Conservation (phyloP, 768 basidiomycete genomes). For the Strobilomyces confusus region DNA sequence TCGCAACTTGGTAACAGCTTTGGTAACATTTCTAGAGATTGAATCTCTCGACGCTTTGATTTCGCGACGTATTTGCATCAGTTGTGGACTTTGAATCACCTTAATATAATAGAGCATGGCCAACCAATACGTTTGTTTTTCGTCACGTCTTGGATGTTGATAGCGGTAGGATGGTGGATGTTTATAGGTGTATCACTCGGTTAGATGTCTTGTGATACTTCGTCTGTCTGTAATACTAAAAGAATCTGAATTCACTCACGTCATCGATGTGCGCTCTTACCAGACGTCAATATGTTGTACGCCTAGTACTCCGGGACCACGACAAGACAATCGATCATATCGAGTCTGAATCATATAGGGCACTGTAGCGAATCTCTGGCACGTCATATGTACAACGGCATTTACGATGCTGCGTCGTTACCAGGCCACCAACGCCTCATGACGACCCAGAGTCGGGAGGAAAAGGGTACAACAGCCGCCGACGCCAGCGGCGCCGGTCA, state of each 20-base stretch:
- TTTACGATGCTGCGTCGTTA: too few species aligned
- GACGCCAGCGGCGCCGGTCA: too few species aligned
- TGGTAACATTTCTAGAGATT: conserved; percentile 1
- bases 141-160: conserved; percentile 1
- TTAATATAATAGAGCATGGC: conserved; percentile 12
- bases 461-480: too few species aligned
- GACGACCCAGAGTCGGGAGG: too few species aligned
- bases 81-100: conserved; percentile 17
- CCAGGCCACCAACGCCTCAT: too few species aligned
- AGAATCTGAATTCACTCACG: neutral
- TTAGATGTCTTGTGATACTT: neutral
- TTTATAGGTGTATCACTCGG: neutral
- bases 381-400: too few species aligned
- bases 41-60: conserved; percentile 6
- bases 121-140: neutral
- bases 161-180: conserved; percentile 2
- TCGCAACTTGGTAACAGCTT: neutral
- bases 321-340: too few species aligned
- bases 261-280: neutral
- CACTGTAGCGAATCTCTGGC: too few species aligned
- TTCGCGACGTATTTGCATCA: conserved; percentile 12
- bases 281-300: too few species aligned
- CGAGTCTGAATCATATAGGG: too few species aligned
- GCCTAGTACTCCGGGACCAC: too few species aligned
- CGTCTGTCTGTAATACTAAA: neutral